A percentile compares a stretch with the other conserved stretches of the same genome.
phyloP scores from a whole-genome alignment of 2,329 filamentous ascomycete genomes.

The Scolecobasidium constrictum region DNA sequence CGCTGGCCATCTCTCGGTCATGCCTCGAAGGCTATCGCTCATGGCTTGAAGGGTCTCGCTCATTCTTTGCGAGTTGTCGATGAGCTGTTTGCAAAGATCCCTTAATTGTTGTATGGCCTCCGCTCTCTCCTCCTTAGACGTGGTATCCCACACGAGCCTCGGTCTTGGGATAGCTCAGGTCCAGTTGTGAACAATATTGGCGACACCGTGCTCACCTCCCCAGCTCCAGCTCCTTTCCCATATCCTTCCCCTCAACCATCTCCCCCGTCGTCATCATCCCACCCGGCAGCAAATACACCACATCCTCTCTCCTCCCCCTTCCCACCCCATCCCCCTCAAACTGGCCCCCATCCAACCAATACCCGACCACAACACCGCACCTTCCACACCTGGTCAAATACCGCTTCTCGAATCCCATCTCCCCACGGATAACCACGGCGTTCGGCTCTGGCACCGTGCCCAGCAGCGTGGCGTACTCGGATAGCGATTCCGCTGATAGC shows the following conservation, averaged over 20 bases:
- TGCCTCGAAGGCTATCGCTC: too few species aligned
- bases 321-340: conserved; percentile 20
- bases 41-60: too few species aligned
- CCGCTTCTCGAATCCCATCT: conserved; percentile 59
- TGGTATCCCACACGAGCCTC: too few species aligned
- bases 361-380: conserved; percentile 51
- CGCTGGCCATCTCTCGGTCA: too few species aligned
- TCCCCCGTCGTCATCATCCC: conserved; percentile 47
- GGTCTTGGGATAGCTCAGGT: too few species aligned
- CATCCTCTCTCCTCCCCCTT: conserved; percentile 29
- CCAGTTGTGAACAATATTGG: too few species aligned
- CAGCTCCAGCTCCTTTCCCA: too few species aligned
- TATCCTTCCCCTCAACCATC: conserved; percentile 35
- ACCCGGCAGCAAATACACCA: conserved; percentile 51
- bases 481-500: conserved; percentile 26
- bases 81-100: too few species aligned
- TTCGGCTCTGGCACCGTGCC: conserved; percentile 37
- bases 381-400: conserved; percentile 47
- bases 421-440: conserved; percentile 40
- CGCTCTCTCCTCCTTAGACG: too few species aligned
- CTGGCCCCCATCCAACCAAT: conserved; percentile 46
- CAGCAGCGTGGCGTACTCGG: conserved; percentile 39
- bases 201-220: too few species aligned
- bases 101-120: too few species aligned
- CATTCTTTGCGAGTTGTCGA: too few species aligned